Evolutionary conservation across 352 stramenopile genomes (phyloP).

Genomic region (Phytophthora ohioensis): DNA sequence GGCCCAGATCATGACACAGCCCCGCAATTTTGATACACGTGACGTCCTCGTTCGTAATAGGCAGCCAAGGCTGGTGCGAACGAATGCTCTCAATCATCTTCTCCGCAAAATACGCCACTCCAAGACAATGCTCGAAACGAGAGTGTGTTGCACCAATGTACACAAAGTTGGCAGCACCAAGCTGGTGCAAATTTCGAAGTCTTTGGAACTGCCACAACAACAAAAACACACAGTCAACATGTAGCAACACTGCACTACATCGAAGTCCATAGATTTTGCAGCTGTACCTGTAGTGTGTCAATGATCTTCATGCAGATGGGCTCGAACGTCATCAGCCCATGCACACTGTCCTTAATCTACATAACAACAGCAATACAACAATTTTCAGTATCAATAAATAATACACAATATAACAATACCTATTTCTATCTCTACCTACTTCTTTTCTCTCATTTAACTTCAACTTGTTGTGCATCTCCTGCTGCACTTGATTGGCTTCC

Average conservation of each 20-base stretch:
- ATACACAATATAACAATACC: not conserved
- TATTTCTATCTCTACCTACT: slow-evolving; percentile 25
- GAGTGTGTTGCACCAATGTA: slow-evolving; percentile 89
- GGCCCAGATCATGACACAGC: slow-evolving; percentile 80
- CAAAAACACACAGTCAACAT: not conserved
- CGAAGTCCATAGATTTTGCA: not conserved
- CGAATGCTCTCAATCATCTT: slow-evolving; percentile 86
- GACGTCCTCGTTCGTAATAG: slow-evolving; percentile 80
- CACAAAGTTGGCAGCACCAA: slow-evolving; percentile 91
- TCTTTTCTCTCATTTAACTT: slow-evolving; percentile 63
- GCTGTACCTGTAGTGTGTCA: slow-evolving; percentile 72
- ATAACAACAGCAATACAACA: not conserved
- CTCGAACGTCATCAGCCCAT: slow-evolving; percentile 82
- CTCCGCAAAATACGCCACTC: slow-evolving; percentile 95
- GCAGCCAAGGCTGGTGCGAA: slow-evolving; percentile 86
- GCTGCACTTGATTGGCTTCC: slow-evolving; percentile 1
- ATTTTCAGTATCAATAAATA: not conserved
- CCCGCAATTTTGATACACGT: slow-evolving; percentile 85
- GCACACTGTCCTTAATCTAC: slow-evolving; percentile 86
- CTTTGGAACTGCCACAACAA: slow-evolving; percentile 87
- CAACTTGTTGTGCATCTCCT: slow-evolving; percentile 10
- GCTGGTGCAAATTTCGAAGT: slow-evolving; percentile 94
- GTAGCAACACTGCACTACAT: not conserved
- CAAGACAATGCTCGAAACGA: slow-evolving; percentile 91
- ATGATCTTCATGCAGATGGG: slow-evolving; percentile 86